phyloP scores from a whole-genome alignment of 306 rosid species.

The Rosa rugosa region DNA sequence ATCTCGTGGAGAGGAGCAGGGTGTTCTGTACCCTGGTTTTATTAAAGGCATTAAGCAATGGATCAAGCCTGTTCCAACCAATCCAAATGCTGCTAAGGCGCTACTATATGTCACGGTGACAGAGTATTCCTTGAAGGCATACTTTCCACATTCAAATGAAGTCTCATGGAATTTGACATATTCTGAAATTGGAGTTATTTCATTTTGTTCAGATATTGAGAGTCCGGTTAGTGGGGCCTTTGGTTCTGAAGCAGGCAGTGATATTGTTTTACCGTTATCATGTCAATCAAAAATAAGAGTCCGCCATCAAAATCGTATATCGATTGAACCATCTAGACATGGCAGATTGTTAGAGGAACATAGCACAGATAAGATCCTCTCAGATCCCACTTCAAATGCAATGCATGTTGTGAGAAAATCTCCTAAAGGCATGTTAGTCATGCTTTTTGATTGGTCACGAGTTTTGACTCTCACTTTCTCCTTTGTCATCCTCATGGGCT shows the following conservation, averaged over 20 bases:
- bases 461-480: constrained; percentile 26
- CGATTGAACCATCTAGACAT: constrained; percentile 33
- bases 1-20: constrained; percentile 30
- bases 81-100: constrained; percentile 28
- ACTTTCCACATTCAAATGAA: constrained; percentile 41
- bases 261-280: constrained; percentile 56
- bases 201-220: constrained; percentile 51
- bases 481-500: constrained; percentile 27
- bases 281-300: constrained; percentile 59
- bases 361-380: constrained; percentile 30
- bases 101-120: constrained; percentile 61
- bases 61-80: constrained; percentile 29
- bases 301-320: constrained; percentile 38
- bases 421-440: neutral
- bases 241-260: constrained; percentile 41
- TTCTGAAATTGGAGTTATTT: constrained; percentile 63
- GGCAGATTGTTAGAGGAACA: constrained; percentile 25
- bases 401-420: constrained; percentile 16
- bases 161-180: constrained; percentile 68
- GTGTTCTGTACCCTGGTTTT: constrained; percentile 10
- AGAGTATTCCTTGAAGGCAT: constrained; percentile 59
- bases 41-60: constrained; percentile 31
- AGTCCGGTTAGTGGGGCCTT: constrained; percentile 22
- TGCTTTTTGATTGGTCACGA: constrained; percentile 26
- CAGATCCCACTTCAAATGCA: constrained; percentile 28